Evolutionary conservation across 192 early-diverging fungal genomes (phyloP).

Genomic region (Linnemannia exigua): DNA sequence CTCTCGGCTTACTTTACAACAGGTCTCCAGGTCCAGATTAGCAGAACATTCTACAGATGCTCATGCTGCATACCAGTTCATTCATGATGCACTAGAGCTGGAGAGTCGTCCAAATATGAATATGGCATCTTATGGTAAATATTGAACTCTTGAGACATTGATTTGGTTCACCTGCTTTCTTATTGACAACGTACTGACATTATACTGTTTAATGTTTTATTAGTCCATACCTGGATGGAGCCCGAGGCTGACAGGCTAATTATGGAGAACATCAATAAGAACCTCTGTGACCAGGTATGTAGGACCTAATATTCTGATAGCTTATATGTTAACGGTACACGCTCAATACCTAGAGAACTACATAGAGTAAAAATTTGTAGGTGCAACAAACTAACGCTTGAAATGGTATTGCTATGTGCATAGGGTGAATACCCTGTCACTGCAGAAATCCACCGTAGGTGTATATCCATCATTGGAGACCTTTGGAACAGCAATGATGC

Average conservation of each 20-base stretch:
- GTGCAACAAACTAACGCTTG: neutral
- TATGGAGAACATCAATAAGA: constrained; percentile 78
- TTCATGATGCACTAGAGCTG: constrained; percentile 66
- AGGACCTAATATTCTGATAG: no score
- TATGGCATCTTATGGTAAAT: constrained; percentile 76
- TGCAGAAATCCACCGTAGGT: constrained; percentile 57
- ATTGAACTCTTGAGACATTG: constrained; percentile 54
- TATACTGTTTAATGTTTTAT: neutral
- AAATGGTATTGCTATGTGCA: constrained; percentile 13
- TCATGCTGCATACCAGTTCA: constrained; percentile 54
- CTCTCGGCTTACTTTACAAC: neutral
- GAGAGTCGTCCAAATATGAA: constrained; percentile 85
- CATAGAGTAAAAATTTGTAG: no score
- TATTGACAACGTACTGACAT: neutral
- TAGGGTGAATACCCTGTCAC: constrained; percentile 63
- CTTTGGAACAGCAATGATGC: constrained; percentile 52
- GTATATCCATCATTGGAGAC: constrained; percentile 20
- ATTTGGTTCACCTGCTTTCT: constrained; percentile 21
- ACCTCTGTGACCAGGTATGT: constrained; percentile 61
- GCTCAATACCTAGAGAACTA: neutral
- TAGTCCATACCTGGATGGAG: constrained; percentile 74
- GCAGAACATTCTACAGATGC: constrained; percentile 59
- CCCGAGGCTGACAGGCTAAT: constrained; percentile 84
- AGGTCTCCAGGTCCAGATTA: constrained; percentile 49
- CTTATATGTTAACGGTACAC: neutral